phyloP scores from a whole-genome alignment of 2,329 filamentous ascomycete genomes.

The Trichoderma guizhouense region DNA sequence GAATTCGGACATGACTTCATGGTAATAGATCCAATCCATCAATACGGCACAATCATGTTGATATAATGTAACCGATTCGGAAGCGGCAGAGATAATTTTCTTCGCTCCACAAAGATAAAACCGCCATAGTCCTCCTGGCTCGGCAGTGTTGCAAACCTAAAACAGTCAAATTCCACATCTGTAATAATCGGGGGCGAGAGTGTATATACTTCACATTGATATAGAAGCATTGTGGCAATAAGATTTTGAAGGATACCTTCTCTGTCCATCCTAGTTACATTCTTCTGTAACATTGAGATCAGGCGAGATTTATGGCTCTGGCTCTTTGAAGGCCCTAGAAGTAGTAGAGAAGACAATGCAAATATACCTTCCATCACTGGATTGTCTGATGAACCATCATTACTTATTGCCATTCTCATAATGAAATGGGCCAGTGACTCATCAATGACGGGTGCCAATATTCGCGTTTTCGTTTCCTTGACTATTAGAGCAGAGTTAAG shows the following conservation, averaged over 20 bases:
- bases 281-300: slow-evolving; percentile 10
- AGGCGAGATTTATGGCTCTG: not conserved
- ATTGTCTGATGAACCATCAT: not conserved
- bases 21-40: slow-evolving; percentile 19
- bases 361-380: slow-evolving; percentile 7
- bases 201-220: slow-evolving; percentile 15
- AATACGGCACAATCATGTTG: not conserved
- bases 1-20: slow-evolving; percentile 16
- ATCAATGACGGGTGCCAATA: slow-evolving; percentile 15
- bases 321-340: slow-evolving; percentile 1
- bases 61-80: not conserved
- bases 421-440: slow-evolving; percentile 15
- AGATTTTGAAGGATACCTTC: slow-evolving; percentile 14
- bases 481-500: not conserved
- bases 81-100: slow-evolving; percentile 10
- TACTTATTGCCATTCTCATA: not conserved
- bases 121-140: not conserved
- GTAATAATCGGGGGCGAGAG: not conserved
- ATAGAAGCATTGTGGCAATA: slow-evolving; percentile 18
- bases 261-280: not conserved
- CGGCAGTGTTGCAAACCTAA: slow-evolving; percentile 8
- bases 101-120: slow-evolving; percentile 17
- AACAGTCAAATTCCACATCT: not conserved
- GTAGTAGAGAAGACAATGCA: not conserved
- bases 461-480: slow-evolving; percentile 5